These are phyloP conservation scores for Suhomyces pyralidae DNA, from an alignment of 805 yeast genomes.

Conservation along the genomic window DNA sequence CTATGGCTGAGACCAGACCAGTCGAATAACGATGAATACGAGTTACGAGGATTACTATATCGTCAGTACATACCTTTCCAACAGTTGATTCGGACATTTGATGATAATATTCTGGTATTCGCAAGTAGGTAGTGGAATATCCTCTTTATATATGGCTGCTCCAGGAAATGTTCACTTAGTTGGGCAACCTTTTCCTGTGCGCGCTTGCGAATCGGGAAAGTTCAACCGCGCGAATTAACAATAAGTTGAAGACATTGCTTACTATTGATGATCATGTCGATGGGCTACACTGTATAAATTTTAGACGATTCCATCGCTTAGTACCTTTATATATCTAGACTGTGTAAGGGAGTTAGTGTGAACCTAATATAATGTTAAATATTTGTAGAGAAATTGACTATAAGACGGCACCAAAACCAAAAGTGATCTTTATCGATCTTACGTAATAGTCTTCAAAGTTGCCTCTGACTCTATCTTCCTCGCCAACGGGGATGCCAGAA, in stretches of 20 bases:
- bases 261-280: neutral
- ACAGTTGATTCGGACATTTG: constrained; percentile 19
- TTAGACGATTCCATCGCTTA: neutral
- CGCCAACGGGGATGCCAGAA: constrained; percentile 92
- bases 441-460: constrained; percentile 90
- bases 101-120: neutral
- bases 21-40: neutral
- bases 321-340: neutral
- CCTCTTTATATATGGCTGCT: neutral
- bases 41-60: neutral
- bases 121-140: neutral
- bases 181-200: neutral
- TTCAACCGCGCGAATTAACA: neutral
- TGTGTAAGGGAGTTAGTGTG: neutral
- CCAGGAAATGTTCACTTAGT: neutral
- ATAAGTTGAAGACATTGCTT: too few relatives aligned
- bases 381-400: constrained; percentile 21
- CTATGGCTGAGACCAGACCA: neutral
- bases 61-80: constrained; percentile 22
- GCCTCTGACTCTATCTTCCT: constrained; percentile 79
- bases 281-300: neutral
- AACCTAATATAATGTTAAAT: too few relatives aligned
- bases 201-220: neutral
- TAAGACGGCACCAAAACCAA: constrained; percentile 93
- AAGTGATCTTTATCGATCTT: constrained; percentile 82